These are phyloP conservation scores for Thalassiosira livingstoniorum DNA, from an alignment of 352 stramenopile species.

Conservation along the genomic window DNA sequence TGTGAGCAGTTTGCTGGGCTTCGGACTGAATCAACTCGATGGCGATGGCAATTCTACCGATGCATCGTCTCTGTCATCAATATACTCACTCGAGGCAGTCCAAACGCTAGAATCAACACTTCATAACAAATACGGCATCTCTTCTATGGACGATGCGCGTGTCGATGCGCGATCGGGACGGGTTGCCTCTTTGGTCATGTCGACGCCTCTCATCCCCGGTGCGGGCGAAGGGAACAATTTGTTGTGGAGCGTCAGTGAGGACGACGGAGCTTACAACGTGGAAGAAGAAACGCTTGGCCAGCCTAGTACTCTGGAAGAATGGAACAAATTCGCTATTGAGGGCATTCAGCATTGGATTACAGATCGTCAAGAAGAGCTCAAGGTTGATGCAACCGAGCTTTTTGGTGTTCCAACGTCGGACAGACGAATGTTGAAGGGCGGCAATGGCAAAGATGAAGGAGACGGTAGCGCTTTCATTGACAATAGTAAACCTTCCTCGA, in stretches of 20 bases:
- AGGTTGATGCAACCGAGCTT: background rate
- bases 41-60: too few relatives aligned
- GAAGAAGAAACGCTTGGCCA: background rate
- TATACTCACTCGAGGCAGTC: too few relatives aligned
- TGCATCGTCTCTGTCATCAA: too few relatives aligned
- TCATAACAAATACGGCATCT: too few relatives aligned
- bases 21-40: too few relatives aligned
- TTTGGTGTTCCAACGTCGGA: too few relatives aligned
- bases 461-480: too few relatives aligned
- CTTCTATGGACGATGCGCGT: background rate
- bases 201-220: background rate
- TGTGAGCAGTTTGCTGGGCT: too few relatives aligned
- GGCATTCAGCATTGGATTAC: background rate
- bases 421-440: too few relatives aligned
- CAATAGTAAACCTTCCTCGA: too few relatives aligned
- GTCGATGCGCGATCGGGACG: background rate
- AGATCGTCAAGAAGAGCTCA: background rate
- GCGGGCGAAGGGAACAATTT: background rate
- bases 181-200: background rate
- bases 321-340: background rate
- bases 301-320: background rate
- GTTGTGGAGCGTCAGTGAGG: background rate
- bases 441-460: too few relatives aligned
- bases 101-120: too few relatives aligned
- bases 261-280: background rate